Evolutionary conservation across 208 protist species (phyloP), one percentile per base, ranked within the genome.

Genomic region (Vickermania spadyakhi): DNA sequence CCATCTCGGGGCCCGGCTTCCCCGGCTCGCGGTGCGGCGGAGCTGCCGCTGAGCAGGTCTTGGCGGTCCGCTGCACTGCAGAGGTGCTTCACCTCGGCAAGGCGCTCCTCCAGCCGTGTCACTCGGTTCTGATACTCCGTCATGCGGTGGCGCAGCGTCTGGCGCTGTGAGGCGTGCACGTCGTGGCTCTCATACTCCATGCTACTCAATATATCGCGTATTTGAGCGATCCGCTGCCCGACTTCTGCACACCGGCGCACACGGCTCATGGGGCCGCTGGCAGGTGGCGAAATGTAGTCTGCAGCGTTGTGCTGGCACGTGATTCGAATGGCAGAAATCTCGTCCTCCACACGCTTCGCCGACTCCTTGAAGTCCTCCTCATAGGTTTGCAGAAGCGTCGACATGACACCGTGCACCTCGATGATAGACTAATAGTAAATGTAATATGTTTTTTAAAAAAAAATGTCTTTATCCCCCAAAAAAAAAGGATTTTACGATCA

Each of bases 101-200:
- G 58, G n/a, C 65, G 57, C 27, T 78, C 68, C 58, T 88, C 84
- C 23, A 84, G 3, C 0, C 61, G 13, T 2, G 57, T 62, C 3
- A 70, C 51, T 58, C 70, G 68, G 41, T 58, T 64, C 14, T 65
- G 64, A 45, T 79, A 86, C 18, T 73, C 72, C n/a, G 30, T 29
- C 4, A 88, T 68, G 14, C 81, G 72, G 57, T 75, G 70, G 64
- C 71, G 73, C 5, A 75, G 58, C 0, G 63, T 62, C 45, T 81
- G 67, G 60, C 75, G 69, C 58, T 73, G 64, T 0, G 69, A 74
- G 0, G 73, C 64, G 0, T 73, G 68, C 13, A 88, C 41, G 28
- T 82, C 76, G 59, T 86, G 79, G 36, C 75, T 64, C 68, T 91
- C 80, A 61, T 88, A 84, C 60, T 86, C 81, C 84, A 91, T 91